Conservation (phyloP, 2,329 filamentous ascomycete species). For the Grosmannia clavigera region DNA sequence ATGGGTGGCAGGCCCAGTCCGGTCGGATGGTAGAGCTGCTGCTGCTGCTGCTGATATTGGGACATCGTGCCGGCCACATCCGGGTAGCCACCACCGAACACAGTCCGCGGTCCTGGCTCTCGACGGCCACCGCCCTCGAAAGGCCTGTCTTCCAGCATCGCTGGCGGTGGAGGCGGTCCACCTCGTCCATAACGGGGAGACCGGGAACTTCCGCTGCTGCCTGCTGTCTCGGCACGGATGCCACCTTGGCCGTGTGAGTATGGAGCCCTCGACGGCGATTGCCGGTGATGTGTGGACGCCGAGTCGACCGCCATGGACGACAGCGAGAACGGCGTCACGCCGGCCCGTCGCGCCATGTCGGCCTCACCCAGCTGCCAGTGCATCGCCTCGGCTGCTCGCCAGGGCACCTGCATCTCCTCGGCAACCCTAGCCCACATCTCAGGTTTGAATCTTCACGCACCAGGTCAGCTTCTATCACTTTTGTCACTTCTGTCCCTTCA, state of each 20-base stretch:
- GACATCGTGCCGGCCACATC: background rate
- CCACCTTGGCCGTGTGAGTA: slow-evolving; percentile 8
- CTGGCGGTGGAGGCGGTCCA: slow-evolving; percentile 2
- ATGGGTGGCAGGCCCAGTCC: slow-evolving; percentile 41
- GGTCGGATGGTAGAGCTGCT: slow-evolving; percentile 11
- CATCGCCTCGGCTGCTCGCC: slow-evolving; percentile 94
- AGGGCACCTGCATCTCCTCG: slow-evolving; percentile 88
- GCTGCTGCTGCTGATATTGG: slow-evolving; percentile 8
- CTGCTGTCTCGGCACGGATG: slow-evolving; percentile 14
- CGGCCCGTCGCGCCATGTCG: slow-evolving; percentile 88
- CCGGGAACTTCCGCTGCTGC: slow-evolving; percentile 19
- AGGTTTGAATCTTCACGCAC: slow-evolving; percentile 66
- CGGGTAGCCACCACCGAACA: background rate
- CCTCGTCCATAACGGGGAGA: slow-evolving; percentile 32
- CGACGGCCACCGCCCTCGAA: background rate
- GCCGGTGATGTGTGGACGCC: slow-evolving; percentile 17
- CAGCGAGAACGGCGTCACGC: slow-evolving; percentile 73
- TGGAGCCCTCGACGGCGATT: slow-evolving; percentile 21
- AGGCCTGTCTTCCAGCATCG: background rate
- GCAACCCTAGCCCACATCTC: slow-evolving; percentile 98
- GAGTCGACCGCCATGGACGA: slow-evolving; percentile 37
- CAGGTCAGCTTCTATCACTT: slow-evolving; percentile 1
- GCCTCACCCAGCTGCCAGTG: slow-evolving; percentile 92
- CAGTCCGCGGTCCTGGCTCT: background rate
- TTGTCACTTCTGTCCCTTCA: background rate